Percentiles rank a stretch among this genome's conserved stretches.
Evolutionary conservation across 768 basidiomycete species (phyloP).

Genomic region (Termitomyces sp.): DNA sequence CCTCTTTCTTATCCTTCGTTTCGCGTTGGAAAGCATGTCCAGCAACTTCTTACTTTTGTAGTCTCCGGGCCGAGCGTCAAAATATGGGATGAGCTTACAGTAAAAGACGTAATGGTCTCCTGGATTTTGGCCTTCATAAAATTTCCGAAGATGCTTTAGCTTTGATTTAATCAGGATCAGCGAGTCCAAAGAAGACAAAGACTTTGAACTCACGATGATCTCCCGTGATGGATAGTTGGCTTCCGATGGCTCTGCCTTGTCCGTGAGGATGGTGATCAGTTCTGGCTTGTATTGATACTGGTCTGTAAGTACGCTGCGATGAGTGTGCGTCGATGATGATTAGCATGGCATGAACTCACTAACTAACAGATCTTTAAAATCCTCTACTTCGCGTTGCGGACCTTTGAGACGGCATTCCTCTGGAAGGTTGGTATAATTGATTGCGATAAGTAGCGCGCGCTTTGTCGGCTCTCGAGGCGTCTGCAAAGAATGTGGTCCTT

Average conservation of each 20-base stretch:
- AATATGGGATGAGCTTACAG: background rate
- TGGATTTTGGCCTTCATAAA: background rate
- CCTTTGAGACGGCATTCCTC: background rate
- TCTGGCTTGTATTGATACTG: background rate
- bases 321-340: background rate
- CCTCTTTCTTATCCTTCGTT: background rate
- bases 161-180: background rate
- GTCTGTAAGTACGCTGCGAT: background rate
- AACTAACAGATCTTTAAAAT: background rate
- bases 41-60: background rate
- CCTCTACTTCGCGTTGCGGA: conserved; percentile 1
- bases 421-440: background rate
- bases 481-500: background rate
- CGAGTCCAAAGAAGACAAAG: background rate
- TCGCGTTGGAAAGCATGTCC: conserved; percentile 1
- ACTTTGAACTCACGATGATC: background rate
- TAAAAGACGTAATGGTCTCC: conserved; percentile 1
- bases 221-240: background rate
- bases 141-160: background rate
- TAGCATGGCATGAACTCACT: background rate
- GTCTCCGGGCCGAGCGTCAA: background rate
- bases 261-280: background rate
- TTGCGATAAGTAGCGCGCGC: conserved; percentile 4
- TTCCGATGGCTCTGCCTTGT: background rate
- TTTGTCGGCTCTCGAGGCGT: background rate